phyloP scores from a whole-genome alignment of 2,329 filamentous ascomycete species.

The Cladophialophora carrionii region DNA sequence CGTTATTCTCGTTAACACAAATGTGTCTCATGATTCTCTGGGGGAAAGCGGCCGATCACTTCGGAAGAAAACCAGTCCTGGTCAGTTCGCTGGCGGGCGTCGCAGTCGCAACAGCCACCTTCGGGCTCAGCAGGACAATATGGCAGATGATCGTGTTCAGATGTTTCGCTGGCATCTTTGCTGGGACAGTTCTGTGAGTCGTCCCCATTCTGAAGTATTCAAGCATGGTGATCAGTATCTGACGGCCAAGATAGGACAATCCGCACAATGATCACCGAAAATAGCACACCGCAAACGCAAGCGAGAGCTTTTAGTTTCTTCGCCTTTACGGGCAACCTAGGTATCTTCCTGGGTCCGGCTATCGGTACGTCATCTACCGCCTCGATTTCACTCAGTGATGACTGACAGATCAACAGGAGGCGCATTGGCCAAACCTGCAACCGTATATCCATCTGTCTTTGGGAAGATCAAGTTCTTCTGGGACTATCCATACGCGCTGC shows the following conservation, averaged over 20 bases:
- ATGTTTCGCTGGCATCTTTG: conserved; percentile 72
- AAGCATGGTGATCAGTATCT: conserved; percentile 2
- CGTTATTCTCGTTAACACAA: conserved; percentile 72
- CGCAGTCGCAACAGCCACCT: conserved; percentile 62
- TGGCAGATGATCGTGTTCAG: conserved; percentile 75
- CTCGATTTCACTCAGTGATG: background rate
- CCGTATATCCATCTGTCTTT: conserved; percentile 65
- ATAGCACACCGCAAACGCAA: conserved; percentile 70
- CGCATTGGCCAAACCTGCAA: conserved; percentile 66
- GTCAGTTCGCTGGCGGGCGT: conserved; percentile 69
- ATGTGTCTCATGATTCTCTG: conserved; percentile 78
- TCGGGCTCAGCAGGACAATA: conserved; percentile 69
- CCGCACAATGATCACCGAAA: conserved; percentile 75
- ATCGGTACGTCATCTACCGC: conserved; percentile 44
- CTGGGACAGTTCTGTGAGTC: conserved; percentile 66
- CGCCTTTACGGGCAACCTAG: conserved; percentile 73
- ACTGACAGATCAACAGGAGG: conserved; percentile 55
- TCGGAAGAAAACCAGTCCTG: conserved; percentile 74
- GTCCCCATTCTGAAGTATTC: background rate
- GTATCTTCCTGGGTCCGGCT: conserved; percentile 72
- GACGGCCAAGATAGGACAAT: conserved; percentile 51
- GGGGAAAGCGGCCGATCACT: conserved; percentile 66
- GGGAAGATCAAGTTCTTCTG: conserved; percentile 61
- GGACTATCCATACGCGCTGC: conserved; percentile 67
- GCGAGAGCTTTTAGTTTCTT: conserved; percentile 76